A percentile compares a stretch with the other conserved stretches of the same genome.
These are phyloP conservation scores for Neoboletus subvelutipes DNA, from an alignment of 768 basidiomycete genomes.

Conservation along the genomic window DNA sequence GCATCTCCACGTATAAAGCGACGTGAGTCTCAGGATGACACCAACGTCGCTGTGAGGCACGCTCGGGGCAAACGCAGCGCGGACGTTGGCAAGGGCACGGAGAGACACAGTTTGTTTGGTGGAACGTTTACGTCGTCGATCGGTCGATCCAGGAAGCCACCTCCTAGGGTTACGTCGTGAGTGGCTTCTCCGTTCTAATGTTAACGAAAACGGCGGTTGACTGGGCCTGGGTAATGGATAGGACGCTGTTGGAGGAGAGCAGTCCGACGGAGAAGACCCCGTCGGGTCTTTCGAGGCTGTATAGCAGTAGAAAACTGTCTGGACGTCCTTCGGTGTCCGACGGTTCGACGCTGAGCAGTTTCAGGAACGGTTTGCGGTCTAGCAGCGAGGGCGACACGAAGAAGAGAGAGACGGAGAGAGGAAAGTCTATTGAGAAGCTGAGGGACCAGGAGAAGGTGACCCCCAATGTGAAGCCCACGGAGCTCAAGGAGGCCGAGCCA, in stretches of 20 bases:
- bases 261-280: slow-evolving; percentile 42
- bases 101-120: slow-evolving; percentile 84
- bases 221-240: slow-evolving; percentile 9
- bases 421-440: slow-evolving; percentile 22
- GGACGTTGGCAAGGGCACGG: slow-evolving; percentile 46
- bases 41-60: slow-evolving; percentile 31
- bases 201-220: neutral
- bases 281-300: slow-evolving; percentile 51
- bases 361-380: slow-evolving; percentile 24
- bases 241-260: slow-evolving; percentile 29
- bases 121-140: slow-evolving; percentile 56
- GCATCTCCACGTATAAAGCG: slow-evolving; percentile 22
- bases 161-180: slow-evolving; percentile 69
- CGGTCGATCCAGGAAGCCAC: slow-evolving; percentile 73
- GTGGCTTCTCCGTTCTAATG: slow-evolving; percentile 26
- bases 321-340: slow-evolving; percentile 42
- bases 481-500: slow-evolving; percentile 37
- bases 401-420: slow-evolving; percentile 21
- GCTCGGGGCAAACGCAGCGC: slow-evolving; percentile 19
- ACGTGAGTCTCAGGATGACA: slow-evolving; percentile 25
- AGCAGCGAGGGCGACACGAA: slow-evolving; percentile 20
- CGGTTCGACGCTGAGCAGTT: slow-evolving; percentile 28
- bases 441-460: slow-evolving; percentile 23
- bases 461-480: slow-evolving; percentile 15
- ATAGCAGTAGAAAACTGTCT: slow-evolving; percentile 10